Conservation (phyloP, 306 rosid genomes). For the Argentina anserina region DNA sequence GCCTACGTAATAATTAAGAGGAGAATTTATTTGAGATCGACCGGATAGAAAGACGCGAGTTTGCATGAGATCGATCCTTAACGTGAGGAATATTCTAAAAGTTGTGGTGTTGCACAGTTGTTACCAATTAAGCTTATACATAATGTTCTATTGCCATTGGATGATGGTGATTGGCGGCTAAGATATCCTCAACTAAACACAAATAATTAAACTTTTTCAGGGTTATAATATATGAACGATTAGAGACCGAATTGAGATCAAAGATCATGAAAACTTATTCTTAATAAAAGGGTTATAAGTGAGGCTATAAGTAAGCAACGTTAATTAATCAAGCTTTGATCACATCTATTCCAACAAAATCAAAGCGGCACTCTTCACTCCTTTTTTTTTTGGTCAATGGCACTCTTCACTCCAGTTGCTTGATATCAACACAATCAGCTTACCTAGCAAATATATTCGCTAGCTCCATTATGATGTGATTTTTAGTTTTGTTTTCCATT, state of each 20-base stretch:
- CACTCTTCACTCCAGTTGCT: neutral
- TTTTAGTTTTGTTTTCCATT: neutral
- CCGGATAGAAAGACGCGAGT: neutral
- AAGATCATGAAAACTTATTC: neutral
- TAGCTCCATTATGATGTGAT: slow-evolving; percentile 10
- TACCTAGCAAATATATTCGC: neutral
- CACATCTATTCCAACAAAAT: neutral
- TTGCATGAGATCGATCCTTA: neutral
- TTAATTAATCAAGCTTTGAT: neutral
- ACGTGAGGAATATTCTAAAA: neutral
- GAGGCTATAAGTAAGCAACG: neutral
- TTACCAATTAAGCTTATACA: neutral
- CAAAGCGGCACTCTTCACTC: neutral
- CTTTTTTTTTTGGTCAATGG: too few relatives aligned
- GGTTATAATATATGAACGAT: neutral
- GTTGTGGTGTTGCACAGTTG: slow-evolving; percentile 1
- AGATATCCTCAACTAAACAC: neutral
- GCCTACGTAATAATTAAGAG: neutral
- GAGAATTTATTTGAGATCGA: neutral
- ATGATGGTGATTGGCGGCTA: neutral
- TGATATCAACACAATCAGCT: neutral
- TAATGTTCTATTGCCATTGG: neutral
- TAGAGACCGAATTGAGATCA: neutral
- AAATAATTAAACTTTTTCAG: neutral
- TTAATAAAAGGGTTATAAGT: neutral